Conservation (phyloP, 306 rosid genomes). For the Carpinus fangiana region DNA sequence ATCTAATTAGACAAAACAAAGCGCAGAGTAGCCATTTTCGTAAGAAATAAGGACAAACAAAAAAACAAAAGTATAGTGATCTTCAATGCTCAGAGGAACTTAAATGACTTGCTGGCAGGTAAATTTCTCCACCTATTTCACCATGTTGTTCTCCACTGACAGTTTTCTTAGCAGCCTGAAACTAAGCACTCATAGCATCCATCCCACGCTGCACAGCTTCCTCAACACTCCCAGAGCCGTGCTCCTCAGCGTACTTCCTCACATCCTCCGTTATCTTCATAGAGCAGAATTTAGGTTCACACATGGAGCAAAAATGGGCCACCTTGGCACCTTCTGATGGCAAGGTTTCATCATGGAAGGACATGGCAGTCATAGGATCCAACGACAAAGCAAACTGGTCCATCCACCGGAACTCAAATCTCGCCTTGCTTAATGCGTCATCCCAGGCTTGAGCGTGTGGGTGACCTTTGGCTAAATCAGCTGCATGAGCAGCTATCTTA, state of each 20-base stretch:
- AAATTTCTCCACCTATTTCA: slow-evolving; percentile 97
- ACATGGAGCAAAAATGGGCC: slow-evolving; percentile 99
- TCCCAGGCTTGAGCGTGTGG: slow-evolving; percentile 96
- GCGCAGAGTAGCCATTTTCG: background rate
- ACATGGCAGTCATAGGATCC: slow-evolving; percentile 99
- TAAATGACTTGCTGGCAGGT: slow-evolving; percentile 75
- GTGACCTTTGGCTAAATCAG: slow-evolving; percentile 92
- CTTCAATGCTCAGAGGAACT: slow-evolving; percentile 61
- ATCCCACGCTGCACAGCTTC: slow-evolving; percentile 89
- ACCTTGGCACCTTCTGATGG: slow-evolving; percentile 98
- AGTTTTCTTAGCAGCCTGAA: slow-evolving; percentile 85
- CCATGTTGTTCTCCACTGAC: slow-evolving; percentile 98
- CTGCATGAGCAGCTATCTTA: slow-evolving; percentile 99
- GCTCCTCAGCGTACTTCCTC: slow-evolving; percentile 92
- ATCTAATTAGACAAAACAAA: background rate
- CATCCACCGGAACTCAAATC: slow-evolving; percentile 97
- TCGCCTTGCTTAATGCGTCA: slow-evolving; percentile 90
- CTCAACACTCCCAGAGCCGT: slow-evolving; percentile 84
- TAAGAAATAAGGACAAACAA: background rate
- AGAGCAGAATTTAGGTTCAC: slow-evolving; percentile 99
- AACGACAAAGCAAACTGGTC: slow-evolving; percentile 95
- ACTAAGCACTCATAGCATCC: slow-evolving; percentile 99
- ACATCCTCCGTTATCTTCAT: slow-evolving; percentile 99
- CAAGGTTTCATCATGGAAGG: slow-evolving; percentile 95
- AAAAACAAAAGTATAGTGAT: slow-evolving; percentile 26